Evolutionary conservation across 306 rosid genomes (phyloP).

Genomic region (Vigna angularis): DNA sequence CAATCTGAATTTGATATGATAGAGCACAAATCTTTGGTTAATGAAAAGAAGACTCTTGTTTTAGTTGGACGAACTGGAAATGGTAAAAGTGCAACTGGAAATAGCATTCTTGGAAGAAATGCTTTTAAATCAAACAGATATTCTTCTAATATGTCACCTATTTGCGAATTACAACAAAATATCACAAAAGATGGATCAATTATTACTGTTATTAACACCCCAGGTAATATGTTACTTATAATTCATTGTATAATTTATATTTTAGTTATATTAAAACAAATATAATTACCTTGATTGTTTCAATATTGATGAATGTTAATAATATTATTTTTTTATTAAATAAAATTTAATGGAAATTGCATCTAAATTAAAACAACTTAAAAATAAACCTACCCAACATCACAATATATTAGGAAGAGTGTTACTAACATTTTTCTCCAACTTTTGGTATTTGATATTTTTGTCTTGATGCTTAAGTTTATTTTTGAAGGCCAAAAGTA

Average conservation of each 20-base stretch:
- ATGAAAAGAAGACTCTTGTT: slow-evolving; percentile 63
- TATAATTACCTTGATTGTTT: slow-evolving; percentile 9
- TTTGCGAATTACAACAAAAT: slow-evolving; percentile 58
- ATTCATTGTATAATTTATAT: neutral
- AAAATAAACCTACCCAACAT: too few relatives aligned
- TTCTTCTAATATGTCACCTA: slow-evolving; percentile 54
- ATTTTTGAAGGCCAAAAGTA: too few relatives aligned
- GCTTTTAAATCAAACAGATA: slow-evolving; percentile 66
- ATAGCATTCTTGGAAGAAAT: slow-evolving; percentile 72
- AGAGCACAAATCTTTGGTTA: slow-evolving; percentile 36
- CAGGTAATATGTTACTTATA: slow-evolving; percentile 56
- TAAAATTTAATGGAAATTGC: too few relatives aligned
- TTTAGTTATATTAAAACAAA: too few relatives aligned
- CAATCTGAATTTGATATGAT: neutral
- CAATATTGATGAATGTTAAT: too few relatives aligned
- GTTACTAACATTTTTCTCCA: too few relatives aligned
- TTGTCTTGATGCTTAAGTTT: too few relatives aligned
- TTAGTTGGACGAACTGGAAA: slow-evolving; percentile 88
- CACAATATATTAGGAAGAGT: too few relatives aligned
- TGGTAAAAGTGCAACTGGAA: slow-evolving; percentile 92
- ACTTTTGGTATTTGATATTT: too few relatives aligned
- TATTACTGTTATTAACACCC: slow-evolving; percentile 85
- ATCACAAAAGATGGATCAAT: slow-evolving; percentile 59
- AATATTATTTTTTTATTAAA: too few relatives aligned
- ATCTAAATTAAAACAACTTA: too few relatives aligned